Evolutionary conservation across 2,329 filamentous ascomycete genomes (phyloP), one percentile per base, ranked within the genome.

Genomic region (Curvularia sp.): DNA sequence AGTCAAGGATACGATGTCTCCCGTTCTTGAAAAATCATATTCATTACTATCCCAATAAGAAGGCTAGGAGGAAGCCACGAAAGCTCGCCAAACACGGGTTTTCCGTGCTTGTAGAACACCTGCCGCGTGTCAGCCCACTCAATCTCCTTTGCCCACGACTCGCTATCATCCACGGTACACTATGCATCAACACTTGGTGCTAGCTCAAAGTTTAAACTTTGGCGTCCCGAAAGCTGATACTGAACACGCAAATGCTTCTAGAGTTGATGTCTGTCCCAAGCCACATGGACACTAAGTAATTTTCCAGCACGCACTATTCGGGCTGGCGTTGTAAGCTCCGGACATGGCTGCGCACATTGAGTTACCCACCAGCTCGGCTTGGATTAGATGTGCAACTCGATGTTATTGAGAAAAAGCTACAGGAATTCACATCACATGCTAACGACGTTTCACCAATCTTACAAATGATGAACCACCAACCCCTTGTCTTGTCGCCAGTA

Each of bases 121-220:
- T 10, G 21, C 8, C 9, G 19, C 13, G 15, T 27, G 21, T 6
- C 15, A 39, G 21, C 4, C n/a, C 13, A 27, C 21, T 27, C n/a
- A 3, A 39, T 18, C 19, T 38, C 23, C 15, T 8, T 49, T 25
- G 23, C 21, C 18, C 13, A 34, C 21, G 47, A 39, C 19, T 18
- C 34, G 23, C 19, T 32, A 28, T 39, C n/a, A 49, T 18, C 47
- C 47, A 18, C 19, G 34, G n/a, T 38, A 28, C 34, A 36, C 15
- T 18, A 36, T 38, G 27, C 18, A n/a, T 39, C 34, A 19, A 25
- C 47, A 15, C 8, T 15, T 32, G 32, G 25, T 27, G 32, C 47
- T 49, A 49, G 32, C 30, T 27, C 21, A 27, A 38, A 36, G 21
- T 38, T 38, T 49, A 49, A 49, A 39, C 13, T 49, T 49, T 49